These are phyloP conservation scores for Penicillium sp. DNA, from an alignment of 2,329 filamentous ascomycete genomes.

Conservation along the genomic window DNA sequence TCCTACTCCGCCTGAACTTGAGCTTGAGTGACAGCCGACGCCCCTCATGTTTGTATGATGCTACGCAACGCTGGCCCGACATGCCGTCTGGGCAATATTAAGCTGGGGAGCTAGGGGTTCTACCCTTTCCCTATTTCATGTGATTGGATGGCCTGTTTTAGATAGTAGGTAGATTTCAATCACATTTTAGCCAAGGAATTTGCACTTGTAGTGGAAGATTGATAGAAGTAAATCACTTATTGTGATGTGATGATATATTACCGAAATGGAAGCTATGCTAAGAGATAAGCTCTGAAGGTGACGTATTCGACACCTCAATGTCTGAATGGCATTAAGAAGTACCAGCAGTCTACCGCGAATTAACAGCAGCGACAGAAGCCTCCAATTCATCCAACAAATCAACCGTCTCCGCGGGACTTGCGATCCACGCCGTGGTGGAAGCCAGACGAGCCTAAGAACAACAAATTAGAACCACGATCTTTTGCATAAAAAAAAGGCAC, in stretches of 20 bases:
- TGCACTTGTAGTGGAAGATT: neutral
- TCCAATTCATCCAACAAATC: constrained; percentile 78
- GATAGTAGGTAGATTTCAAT: constrained; percentile 10
- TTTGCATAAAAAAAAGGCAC: neutral
- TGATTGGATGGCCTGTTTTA: neutral
- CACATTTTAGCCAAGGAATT: neutral
- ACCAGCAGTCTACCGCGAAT: neutral
- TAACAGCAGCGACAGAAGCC: neutral
- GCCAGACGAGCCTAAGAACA: constrained; percentile 70
- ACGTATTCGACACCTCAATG: too few relatives aligned
- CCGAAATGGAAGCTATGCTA: neutral
- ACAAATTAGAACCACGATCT: neutral
- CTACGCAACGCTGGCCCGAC: constrained; percentile 17
- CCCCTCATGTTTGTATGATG: constrained; percentile 27
- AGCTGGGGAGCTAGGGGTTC: constrained; percentile 10
- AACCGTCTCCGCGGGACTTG: constrained; percentile 88
- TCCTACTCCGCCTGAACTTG: neutral
- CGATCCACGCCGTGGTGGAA: constrained; percentile 96
- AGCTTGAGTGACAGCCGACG: constrained; percentile 5
- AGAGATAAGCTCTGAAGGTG: neutral
- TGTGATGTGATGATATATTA: neutral
- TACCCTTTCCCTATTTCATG: constrained; percentile 8
- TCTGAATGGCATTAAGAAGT: too few relatives aligned
- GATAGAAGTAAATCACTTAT: neutral
- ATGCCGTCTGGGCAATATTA: constrained; percentile 9